Evolutionary conservation across 345 rosid genomes (phyloP).

Genomic region (Ricinus communis): DNA sequence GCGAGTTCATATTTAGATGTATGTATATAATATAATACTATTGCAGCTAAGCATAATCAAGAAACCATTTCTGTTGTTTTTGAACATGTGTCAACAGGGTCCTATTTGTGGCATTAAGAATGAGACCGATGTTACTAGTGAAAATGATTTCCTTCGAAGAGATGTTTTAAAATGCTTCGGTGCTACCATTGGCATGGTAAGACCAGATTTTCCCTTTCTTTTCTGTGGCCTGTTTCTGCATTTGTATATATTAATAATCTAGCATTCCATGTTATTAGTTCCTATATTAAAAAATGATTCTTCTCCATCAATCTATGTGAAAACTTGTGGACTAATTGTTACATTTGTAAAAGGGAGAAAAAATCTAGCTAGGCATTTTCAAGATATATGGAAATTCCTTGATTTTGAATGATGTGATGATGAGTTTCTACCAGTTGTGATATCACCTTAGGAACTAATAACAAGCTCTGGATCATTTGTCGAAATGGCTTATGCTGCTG

Average conservation of each 20-base stretch:
- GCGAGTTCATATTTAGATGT: too few species aligned
- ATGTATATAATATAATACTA: too few species aligned
- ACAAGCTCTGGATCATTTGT: slow-evolving; percentile 58
- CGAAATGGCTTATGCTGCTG: slow-evolving; percentile 73
- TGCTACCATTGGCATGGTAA: slow-evolving; percentile 64
- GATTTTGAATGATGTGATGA: slow-evolving; percentile 40
- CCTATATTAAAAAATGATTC: too few species aligned
- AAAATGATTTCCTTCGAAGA: slow-evolving; percentile 46
- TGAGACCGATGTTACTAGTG: slow-evolving; percentile 31
- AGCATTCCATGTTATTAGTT: neutral
- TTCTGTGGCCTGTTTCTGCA: too few species aligned
- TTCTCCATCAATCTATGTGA: neutral
- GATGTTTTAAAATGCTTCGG: slow-evolving; percentile 59
- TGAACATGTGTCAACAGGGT: slow-evolving; percentile 37
- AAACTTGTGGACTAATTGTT: neutral
- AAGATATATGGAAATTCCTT: neutral
- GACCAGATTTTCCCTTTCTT: slow-evolving; percentile 3
- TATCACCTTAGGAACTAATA: slow-evolving; percentile 61
- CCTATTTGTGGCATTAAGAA: slow-evolving; percentile 48
- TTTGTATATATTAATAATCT: neutral
- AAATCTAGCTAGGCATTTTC: neutral
- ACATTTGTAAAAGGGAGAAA: neutral
- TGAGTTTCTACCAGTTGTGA: slow-evolving; percentile 60
- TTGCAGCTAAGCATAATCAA: neutral
- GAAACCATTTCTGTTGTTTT: neutral